Evolutionary conservation across 1,139 yeast species (phyloP), one percentile per base, ranked within the genome.

Genomic region (Scheffersomyces quercinus): DNA sequence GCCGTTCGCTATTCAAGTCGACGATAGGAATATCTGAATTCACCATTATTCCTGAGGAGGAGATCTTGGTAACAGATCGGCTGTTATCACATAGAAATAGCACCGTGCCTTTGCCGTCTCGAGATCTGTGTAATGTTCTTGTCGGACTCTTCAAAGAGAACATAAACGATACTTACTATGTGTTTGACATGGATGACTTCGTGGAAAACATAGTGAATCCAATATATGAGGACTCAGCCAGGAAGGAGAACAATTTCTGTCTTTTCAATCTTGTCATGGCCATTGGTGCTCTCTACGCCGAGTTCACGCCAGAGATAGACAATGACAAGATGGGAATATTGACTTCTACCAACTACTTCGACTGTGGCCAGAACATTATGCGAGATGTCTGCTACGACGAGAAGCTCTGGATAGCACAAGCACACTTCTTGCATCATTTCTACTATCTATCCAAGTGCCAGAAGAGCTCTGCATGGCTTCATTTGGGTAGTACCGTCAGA

Each of bases 321-420:
- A 52, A 46, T 38, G 51, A 46, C 12, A 53, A 55, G 7, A 42
- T 54, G 7, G 28, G 36, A 11, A 37, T 38, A 5, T 16, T 36
- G 15, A 50, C 47, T 6, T 46, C 52, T 10, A 28, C 32, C 7
- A 43, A 48, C 5, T 70, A 59, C 44, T 68, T 68, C 41, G 68
- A 68, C 24, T 55, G 63, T 41, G 77, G 73, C 0, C 46, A 65
- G 41, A 52, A 59, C 28, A 46, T 73, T 3, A 48, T 67, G 42
- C 49, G 61, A 33, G 52, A 59, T n/a, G 55, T 62, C 4, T 58
- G 59, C 5, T 68, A 68, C 37, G 75, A 71, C 48, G 72, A 70
- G 2, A 67, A 65, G 36, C 44, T 72, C 9, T 74, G 79, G 77
- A 51, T 70, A 15, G 73, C 73, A 1, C 70, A 74, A 45, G 68